Conservation (phyloP, 1,139 yeast species). For the Chernovozyma aurita region DNA sequence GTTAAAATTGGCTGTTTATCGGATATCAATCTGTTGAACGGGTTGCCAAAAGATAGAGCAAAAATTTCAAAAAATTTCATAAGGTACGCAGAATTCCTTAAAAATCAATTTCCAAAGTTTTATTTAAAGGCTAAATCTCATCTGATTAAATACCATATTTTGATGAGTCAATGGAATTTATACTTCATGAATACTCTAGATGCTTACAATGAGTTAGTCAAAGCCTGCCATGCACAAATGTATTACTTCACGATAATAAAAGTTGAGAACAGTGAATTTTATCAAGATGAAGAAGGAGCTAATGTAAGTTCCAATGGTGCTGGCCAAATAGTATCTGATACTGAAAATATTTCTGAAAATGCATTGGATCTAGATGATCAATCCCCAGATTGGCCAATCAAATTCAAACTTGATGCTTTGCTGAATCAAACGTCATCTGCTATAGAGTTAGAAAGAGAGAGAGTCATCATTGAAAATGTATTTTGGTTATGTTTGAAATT, state of each 20-base stretch:
- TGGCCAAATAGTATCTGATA: too few relatives aligned
- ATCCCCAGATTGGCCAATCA: neutral
- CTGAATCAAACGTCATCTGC: too few relatives aligned
- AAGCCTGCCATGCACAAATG: slow-evolving; percentile 35
- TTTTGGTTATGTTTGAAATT: slow-evolving; percentile 45
- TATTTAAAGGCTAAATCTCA: slow-evolving; percentile 17
- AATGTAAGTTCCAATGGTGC: too few relatives aligned
- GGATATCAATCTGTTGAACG: slow-evolving; percentile 10
- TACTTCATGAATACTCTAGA: slow-evolving; percentile 33
- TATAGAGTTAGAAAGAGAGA: slow-evolving; percentile 1
- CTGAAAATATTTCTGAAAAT: neutral
- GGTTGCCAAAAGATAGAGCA: slow-evolving; percentile 18
- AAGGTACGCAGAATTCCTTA: slow-evolving; percentile 20
- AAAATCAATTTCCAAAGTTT: slow-evolving; percentile 22
- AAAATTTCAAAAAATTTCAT: slow-evolving; percentile 22
- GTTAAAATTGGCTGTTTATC: slow-evolving; percentile 17
- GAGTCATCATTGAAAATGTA: slow-evolving; percentile 26
- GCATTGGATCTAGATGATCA: neutral
- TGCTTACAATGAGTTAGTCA: slow-evolving; percentile 30
- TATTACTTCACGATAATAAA: slow-evolving; percentile 17
- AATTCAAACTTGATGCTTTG: too few relatives aligned
- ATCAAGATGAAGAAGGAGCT: neutral
- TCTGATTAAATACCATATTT: slow-evolving; percentile 26
- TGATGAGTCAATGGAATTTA: slow-evolving; percentile 33
- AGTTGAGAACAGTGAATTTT: neutral